Conservation (phyloP, 192 early-diverging fungal genomes). For the Backusella tarrabulga region DNA sequence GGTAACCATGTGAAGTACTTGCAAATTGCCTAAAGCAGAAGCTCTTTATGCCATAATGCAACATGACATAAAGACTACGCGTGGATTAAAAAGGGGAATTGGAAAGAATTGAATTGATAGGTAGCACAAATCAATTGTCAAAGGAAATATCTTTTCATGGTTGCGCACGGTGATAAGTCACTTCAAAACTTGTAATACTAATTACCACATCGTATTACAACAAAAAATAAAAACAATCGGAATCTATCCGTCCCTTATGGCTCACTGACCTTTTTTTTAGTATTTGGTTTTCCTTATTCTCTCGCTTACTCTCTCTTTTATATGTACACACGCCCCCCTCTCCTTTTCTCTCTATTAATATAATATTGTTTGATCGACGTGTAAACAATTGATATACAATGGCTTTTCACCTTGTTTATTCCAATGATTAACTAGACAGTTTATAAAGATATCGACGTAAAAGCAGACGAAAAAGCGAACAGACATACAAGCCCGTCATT, state of each 20-base stretch:
- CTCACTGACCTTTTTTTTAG: background rate
- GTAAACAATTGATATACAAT: background rate
- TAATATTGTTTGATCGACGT: background rate
- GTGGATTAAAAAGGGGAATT: constrained; percentile 4
- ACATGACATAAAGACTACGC: background rate
- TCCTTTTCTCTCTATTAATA: background rate
- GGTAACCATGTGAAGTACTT: background rate
- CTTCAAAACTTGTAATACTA: constrained; percentile 10
- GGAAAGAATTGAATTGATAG: background rate
- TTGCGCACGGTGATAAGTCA: constrained; percentile 6
- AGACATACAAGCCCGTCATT: background rate
- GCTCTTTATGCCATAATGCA: background rate
- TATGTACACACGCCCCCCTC: background rate
- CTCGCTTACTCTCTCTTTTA: background rate
- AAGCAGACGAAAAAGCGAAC: background rate
- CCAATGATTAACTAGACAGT: background rate
- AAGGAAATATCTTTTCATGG: background rate
- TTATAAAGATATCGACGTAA: background rate
- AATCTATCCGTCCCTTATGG: background rate
- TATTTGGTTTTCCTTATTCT: background rate
- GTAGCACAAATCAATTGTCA: background rate
- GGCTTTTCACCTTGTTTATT: background rate
- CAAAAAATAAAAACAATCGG: background rate
- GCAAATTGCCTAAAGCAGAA: background rate
- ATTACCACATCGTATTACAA: background rate